phyloP scores from a whole-genome alignment of 345 rosid genomes.

The Arabis alpina region DNA sequence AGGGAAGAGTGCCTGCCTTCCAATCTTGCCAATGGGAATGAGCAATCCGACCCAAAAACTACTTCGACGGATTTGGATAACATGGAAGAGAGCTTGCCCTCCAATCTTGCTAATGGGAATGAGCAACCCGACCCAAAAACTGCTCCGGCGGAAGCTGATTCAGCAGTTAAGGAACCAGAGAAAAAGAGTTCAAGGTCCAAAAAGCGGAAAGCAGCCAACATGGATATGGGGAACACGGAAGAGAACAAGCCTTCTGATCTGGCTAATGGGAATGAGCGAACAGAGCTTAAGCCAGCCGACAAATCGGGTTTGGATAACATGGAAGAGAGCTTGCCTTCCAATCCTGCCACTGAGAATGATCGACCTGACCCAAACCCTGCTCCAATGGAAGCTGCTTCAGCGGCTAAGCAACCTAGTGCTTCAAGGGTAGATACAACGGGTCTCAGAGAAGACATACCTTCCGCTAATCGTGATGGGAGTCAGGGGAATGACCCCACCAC shows the following conservation, averaged over 20 bases:
- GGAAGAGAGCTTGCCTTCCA: background rate
- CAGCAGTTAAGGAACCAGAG: constrained; percentile 29
- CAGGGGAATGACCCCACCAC: constrained; percentile 19
- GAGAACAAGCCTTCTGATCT: no score
- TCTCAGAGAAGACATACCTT: constrained; percentile 22
- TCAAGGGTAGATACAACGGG: constrained; percentile 21
- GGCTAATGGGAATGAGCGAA: background rate
- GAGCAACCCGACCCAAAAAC: background rate
- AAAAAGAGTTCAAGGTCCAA: constrained; percentile 26
- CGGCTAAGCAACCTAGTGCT: constrained; percentile 16
- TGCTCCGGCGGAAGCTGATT: background rate
- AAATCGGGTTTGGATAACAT: background rate
- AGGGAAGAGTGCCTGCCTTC: no score
- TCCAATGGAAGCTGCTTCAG: background rate
- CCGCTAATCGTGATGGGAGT: background rate
- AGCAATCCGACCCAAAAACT: background rate
- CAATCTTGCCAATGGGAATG: background rate
- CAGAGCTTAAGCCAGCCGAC: background rate
- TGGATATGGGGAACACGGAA: background rate
- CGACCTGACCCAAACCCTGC: no score
- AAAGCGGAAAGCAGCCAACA: constrained; percentile 19
- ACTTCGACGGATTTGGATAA: constrained; percentile 2
- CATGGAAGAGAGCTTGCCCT: background rate
- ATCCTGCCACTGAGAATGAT: background rate
- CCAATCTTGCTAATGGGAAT: background rate